phyloP scores from a whole-genome alignment of 2,329 filamentous ascomycete species.

The Pseudocercospora crystallina region DNA sequence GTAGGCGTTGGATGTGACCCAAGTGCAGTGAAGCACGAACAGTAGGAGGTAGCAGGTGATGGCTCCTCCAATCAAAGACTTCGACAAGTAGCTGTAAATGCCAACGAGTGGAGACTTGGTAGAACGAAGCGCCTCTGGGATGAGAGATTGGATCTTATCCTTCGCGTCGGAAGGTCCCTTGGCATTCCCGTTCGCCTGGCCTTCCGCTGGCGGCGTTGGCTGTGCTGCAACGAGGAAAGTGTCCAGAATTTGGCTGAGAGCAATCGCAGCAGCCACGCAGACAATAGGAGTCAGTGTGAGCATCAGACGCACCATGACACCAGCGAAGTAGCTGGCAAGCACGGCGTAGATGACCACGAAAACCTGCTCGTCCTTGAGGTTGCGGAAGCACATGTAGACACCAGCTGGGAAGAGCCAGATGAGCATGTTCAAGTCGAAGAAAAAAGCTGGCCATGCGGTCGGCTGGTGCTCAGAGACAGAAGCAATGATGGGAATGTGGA shows the following conservation, averaged over 20 bases:
- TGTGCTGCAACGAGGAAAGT: constrained; percentile 71
- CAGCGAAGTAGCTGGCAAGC: constrained; percentile 94
- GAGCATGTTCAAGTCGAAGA: constrained; percentile 96
- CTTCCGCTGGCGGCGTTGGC: constrained; percentile 47
- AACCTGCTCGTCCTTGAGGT: constrained; percentile 91
- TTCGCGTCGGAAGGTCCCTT: constrained; percentile 45
- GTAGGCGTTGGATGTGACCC: constrained; percentile 99
- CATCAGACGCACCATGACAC: constrained; percentile 99
- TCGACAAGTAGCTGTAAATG: constrained; percentile 78
- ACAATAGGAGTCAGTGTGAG: constrained; percentile 94
- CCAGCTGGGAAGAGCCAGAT: constrained; percentile 99
- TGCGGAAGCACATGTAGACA: constrained; percentile 96
- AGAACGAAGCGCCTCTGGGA: constrained; percentile 63
- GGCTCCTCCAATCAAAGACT: constrained; percentile 70
- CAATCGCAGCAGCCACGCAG: constrained; percentile 88
- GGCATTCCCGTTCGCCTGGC: constrained; percentile 43
- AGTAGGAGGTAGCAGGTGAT: constrained; percentile 80
- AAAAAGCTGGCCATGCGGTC: constrained; percentile 98
- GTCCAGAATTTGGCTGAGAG: constrained; percentile 83
- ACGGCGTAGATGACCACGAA: constrained; percentile 98
- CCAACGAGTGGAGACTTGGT: constrained; percentile 74
- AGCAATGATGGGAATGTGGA: constrained; percentile 98
- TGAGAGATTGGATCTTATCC: constrained; percentile 57
- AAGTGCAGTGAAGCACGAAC: constrained; percentile 97
- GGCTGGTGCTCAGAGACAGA: constrained; percentile 99